Base-by-base conservation (phyloP, 371 early-diverging fungal species). In the Rhizopus sp. region DNA sequence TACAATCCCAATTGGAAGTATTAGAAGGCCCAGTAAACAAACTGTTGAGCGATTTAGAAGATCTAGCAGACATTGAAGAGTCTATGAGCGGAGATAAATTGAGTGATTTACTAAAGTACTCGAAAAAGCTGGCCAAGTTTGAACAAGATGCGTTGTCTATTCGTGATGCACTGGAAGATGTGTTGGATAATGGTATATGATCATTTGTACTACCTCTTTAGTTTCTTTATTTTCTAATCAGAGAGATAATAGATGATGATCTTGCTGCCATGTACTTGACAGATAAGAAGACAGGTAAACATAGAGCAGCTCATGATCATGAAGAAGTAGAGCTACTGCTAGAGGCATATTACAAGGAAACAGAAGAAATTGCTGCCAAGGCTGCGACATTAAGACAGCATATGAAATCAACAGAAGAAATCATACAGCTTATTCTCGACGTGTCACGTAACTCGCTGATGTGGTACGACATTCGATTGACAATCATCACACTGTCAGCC, bases 211-310 rank as follows among this genome's bases (percentile, higher is more conserved):
- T 23, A 23, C 2, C 2, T 23, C 23, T 23, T 23, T 23, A 23
- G 42, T 15, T n/a, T n/a, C 9, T 3, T 56, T 2, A 23, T 34
- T 12, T n/a, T n/a, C 15, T 47, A 17, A 38, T 16, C 13, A 8
- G 35, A 30, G 42, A 16, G 12, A 12, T 13, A 12, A 32, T 66
- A 87, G 94, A 94, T 68, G 93, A 93, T 35, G 96, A 95, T 63
- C 66, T 95, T 59, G 93, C 92, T 0, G 90, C 79, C 42, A 89
- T 95, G 93, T 95, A 92, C 65, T 68, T 95, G 57, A 87, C 93
- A 6, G 89, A 84, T 33, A 93, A 93, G 72, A 82, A 82, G 44
- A 56, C 65, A 7, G 88, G 87, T 7, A 55, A 59, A 5, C 75
- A 81, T 3, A 78, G 88, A 35, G 71, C 68, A 13, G 61, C 73